Base-by-base conservation (phyloP, 2,329 filamentous ascomycete species). In the Arthrobotrys entomopaga region DNA sequence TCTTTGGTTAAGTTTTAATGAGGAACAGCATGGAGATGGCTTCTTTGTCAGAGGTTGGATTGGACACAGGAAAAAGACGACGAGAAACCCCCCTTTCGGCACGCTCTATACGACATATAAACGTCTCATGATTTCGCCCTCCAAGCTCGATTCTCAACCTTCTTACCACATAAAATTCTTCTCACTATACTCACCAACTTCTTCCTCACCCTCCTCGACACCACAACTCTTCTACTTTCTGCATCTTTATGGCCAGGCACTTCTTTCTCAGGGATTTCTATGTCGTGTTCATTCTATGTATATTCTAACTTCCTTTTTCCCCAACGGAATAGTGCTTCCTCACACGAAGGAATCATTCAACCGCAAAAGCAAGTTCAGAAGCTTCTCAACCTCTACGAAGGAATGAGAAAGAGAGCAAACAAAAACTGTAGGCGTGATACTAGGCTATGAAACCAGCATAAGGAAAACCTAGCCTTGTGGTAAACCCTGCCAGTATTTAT, bases 231-330 rank as follows among this genome's bases (percentile, higher is more conserved):
- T 43, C 59, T 46, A 72, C 46, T 48, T 43, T 65, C 43, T 49
- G 54, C 69, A 73, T 72, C 54, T 60, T 20, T 53, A 54, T 43
- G 69, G 69, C 49, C 49, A 60, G 61, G 56, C 61, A 56, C 49
- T 60, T 52, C 26, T 54, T 52, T 48, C 60, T 48, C 34, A 46
- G 67, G 54, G 57, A 54, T 65, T 59, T 66, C 56, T 53, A 61
- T 57, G 61, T 66, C 56, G 54, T 66, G 69, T 73, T 73, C 60
- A 73, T 73, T 66, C 69, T 61, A 65, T 73, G 69, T 73, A 73
- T 57, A 73, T 73, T 66, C 69, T 73, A 73, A 73, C 69, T 49
- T 65, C 49, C 34, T 56, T 56, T 65, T 69, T 22, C 13, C 52
- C 34, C 24, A 54, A 53, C 60, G 61, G 56, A 56, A 73, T 19